Evolutionary conservation across 2,329 filamentous ascomycete species (phyloP), one percentile per base, ranked within the genome.

Genomic region (Pseudogymnoascus sp.): DNA sequence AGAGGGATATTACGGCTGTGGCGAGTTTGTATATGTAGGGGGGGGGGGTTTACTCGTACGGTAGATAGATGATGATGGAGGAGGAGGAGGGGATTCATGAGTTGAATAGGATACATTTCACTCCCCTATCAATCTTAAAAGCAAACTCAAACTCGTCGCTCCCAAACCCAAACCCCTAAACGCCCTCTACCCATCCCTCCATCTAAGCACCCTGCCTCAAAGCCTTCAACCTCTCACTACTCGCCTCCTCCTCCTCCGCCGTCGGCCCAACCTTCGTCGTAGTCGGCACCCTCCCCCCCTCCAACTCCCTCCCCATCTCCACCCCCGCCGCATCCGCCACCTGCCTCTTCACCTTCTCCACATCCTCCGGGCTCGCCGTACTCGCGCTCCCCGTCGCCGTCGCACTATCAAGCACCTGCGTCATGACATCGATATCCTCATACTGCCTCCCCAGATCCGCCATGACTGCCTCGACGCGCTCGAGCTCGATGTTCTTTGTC

Each of bases 1-100:
- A 96, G 83, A 81, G 95, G 72, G 95, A 97, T 75, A 95, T 96
- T 63, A 96, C 92, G 21, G 93, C 93, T 16, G 91, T 93, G 41
- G 92, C 92, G 13, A 92, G 88, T 75, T 77, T 96, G 73, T 96
- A 96, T 73, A 93, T 96, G 89, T 96, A 45, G 4, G 11, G 41
- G 41, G 10, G 19, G 14, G 1, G 1, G 10, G 8, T 7, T 4
- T 8, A 23, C 19, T 43, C 16, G 39, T 6, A 13, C 8, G 4
- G 19, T 45, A 13, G 41, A 23, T 45, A 43, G 39, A 19, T 19
- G 16, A 25, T 25, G 23, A 23, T 3, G 23, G 16, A 13, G 41
- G 6, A 23, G 23, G 16, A 13, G 41, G 6, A 6, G 41, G 43
- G 43, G 43, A 25, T n/a, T 23, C 10, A 45, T 5, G 21, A 48